Evolutionary conservation across 768 basidiomycete genomes (phyloP).

Genomic region (Tubosaeta sp.): DNA sequence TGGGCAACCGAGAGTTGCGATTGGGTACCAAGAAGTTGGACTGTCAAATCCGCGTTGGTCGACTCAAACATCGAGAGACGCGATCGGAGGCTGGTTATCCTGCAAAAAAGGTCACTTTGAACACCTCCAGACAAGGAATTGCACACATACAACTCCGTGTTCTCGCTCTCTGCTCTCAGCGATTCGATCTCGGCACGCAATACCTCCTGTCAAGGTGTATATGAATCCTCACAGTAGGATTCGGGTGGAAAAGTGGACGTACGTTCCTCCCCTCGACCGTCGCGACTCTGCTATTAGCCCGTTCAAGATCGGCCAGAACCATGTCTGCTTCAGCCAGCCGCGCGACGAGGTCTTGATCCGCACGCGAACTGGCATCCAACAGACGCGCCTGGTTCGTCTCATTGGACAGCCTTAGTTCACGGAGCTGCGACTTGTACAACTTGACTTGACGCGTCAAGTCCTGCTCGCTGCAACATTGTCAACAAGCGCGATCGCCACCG

Average conservation of each 20-base stretch:
- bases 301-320: slow-evolving; percentile 89
- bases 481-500: neutral
- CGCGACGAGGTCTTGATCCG: slow-evolving; percentile 90
- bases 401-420: slow-evolving; percentile 85
- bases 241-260: slow-evolving; percentile 17
- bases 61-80: slow-evolving; percentile 74
- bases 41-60: slow-evolving; percentile 29
- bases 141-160: slow-evolving; percentile 58
- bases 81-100: slow-evolving; percentile 47
- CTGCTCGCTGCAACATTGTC: slow-evolving; percentile 62
- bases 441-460: slow-evolving; percentile 89
- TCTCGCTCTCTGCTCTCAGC: slow-evolving; percentile 73
- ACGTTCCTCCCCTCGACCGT: slow-evolving; percentile 93
- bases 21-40: slow-evolving; percentile 15
- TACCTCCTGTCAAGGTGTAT: slow-evolving; percentile 58
- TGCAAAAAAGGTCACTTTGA: slow-evolving; percentile 2
- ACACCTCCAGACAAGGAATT: neutral
- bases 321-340: slow-evolving; percentile 93
- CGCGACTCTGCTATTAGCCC: slow-evolving; percentile 91
- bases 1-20: slow-evolving; percentile 17
- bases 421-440: slow-evolving; percentile 83
- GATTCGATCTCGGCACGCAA: slow-evolving; percentile 93
- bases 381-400: slow-evolving; percentile 92
- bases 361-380: slow-evolving; percentile 84
- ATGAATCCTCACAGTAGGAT: neutral